phyloP scores from a whole-genome alignment of 2,329 filamentous ascomycete species.

The Nectriaceae sp. region DNA sequence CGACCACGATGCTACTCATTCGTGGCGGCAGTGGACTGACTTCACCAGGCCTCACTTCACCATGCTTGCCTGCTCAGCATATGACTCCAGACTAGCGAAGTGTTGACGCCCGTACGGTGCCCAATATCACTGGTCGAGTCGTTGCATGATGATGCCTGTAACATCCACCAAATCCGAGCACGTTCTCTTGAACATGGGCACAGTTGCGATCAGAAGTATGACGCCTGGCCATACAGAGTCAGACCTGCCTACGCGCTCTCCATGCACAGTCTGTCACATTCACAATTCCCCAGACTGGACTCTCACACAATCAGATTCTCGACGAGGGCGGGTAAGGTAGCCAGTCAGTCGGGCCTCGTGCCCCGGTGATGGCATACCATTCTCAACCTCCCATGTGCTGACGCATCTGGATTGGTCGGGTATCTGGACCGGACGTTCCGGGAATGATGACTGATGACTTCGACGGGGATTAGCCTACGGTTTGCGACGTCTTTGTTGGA shows the following conservation, averaged over 20 bases:
- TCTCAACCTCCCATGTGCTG: neutral
- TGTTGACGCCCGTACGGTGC: no score
- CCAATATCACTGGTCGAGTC: no score
- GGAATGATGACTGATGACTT: no score
- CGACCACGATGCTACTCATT: neutral
- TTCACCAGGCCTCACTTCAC: neutral
- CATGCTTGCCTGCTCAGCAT: neutral
- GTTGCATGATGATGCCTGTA: neutral
- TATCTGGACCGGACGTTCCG: no score
- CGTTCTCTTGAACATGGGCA: neutral
- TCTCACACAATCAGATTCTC: neutral
- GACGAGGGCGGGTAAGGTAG: neutral
- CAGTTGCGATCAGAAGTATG: neutral
- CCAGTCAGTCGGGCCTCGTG: slow-evolving; percentile 9
- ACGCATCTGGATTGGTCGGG: neutral
- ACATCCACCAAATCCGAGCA: no score
- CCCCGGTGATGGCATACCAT: no score
- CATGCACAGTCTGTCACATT: slow-evolving; percentile 13
- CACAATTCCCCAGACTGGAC: neutral
- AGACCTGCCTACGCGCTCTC: slow-evolving; percentile 9
- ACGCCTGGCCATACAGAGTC: slow-evolving; percentile 3
- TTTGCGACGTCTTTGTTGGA: no score
- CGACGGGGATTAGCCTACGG: no score
- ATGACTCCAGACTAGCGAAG: neutral
- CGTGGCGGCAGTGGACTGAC: slow-evolving; percentile 6